Evolutionary conservation across 805 yeast genomes (phyloP).

Genomic region (Candida yuanshanica): DNA sequence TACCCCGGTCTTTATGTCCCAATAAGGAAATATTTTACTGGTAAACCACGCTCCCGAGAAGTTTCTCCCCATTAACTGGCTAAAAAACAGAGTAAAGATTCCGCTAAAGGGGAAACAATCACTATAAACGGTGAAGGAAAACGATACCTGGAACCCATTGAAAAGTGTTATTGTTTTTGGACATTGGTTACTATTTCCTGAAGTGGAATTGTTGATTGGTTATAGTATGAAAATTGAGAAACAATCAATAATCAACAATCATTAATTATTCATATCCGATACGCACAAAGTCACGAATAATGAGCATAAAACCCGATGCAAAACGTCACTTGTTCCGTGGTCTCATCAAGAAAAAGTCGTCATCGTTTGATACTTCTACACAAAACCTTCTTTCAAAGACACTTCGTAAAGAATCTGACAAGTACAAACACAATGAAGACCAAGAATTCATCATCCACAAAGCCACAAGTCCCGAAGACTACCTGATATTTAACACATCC

Average conservation of each 20-base stretch:
- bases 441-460: slow-evolving; percentile 23
- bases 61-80: not conserved
- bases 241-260: too few species aligned
- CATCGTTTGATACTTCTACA: slow-evolving; percentile 14
- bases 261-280: not conserved
- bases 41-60: not conserved
- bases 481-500: slow-evolving; percentile 15
- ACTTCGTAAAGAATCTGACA: slow-evolving; percentile 22
- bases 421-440: slow-evolving; percentile 11
- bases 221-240: not conserved
- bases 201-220: too few species aligned
- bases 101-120: too few species aligned
- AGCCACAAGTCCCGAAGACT: slow-evolving; percentile 22
- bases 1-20: not conserved
- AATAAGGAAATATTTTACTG: not conserved
- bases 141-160: too few species aligned
- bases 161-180: too few species aligned
- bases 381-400: slow-evolving; percentile 22
- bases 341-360: slow-evolving; percentile 6
- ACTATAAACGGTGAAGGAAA: too few species aligned
- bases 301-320: slow-evolving; percentile 10
- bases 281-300: too few species aligned
- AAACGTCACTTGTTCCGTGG: slow-evolving; percentile 23
- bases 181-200: too few species aligned
- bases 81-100: too few species aligned